Conservation (phyloP, 2,329 filamentous ascomycete species). For the Geosmithia flava region DNA sequence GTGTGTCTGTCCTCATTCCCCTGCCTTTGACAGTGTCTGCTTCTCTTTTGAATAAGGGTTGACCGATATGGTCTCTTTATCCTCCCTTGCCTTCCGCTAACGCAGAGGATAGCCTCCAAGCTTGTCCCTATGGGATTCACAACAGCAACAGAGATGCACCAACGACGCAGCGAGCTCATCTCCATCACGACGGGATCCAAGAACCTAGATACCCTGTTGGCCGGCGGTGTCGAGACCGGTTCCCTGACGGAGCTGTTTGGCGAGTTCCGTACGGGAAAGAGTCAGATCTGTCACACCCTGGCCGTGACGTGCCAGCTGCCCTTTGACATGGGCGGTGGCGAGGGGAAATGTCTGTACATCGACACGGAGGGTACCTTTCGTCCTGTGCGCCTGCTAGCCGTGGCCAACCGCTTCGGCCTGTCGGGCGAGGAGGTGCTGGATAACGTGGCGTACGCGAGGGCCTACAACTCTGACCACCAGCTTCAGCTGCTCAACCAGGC, state of each 20-base stretch:
- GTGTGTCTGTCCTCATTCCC: constrained; percentile 28
- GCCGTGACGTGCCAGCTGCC: constrained; percentile 95
- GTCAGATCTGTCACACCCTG: constrained; percentile 96
- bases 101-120: constrained; percentile 58
- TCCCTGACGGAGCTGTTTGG: constrained; percentile 98
- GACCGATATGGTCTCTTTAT: too few relatives aligned
- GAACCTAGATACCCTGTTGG: constrained; percentile 87
- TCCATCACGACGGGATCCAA: constrained; percentile 98
- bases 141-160: constrained; percentile 97
- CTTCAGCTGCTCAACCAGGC: constrained; percentile 90
- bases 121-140: constrained; percentile 98
- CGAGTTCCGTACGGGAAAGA: constrained; percentile 96
- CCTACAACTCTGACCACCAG: constrained; percentile 98
- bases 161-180: constrained; percentile 89
- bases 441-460: constrained; percentile 94
- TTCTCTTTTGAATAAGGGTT: too few relatives aligned
- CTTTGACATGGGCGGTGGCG: constrained; percentile 97
- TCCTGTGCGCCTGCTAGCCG: constrained; percentile 78
- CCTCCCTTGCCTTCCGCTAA: too few relatives aligned
- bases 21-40: neutral
- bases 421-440: constrained; percentile 96
- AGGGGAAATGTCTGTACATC: constrained; percentile 97
- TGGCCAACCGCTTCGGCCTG: constrained; percentile 87
- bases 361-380: constrained; percentile 97
- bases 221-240: constrained; percentile 90